A percentile compares a stretch with the other conserved stretches of the same genome.
Conservation (phyloP, 805 yeast species). For the Lachancea lanzarotensis region DNA sequence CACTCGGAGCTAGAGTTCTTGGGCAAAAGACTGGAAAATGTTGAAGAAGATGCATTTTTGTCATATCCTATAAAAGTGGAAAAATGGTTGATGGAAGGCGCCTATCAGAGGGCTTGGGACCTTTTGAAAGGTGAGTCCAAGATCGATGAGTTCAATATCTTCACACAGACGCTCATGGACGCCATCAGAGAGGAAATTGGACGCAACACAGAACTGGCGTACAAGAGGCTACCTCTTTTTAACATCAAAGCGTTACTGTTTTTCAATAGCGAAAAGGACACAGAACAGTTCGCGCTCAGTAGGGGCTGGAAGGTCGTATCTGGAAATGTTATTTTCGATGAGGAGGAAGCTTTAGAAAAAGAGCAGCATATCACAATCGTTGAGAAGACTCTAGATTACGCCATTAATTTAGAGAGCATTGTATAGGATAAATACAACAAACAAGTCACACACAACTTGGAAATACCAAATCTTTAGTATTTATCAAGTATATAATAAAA, state of each 20-base stretch:
- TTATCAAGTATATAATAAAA: not conserved
- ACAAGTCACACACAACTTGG: no score
- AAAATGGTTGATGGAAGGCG: constrained; percentile 93
- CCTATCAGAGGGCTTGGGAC: constrained; percentile 86
- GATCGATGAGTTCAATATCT: constrained; percentile 69
- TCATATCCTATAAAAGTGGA: constrained; percentile 85
- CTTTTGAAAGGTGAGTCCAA: constrained; percentile 40
- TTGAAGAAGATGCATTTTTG: constrained; percentile 63
- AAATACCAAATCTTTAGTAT: not conserved
- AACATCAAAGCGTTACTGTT: constrained; percentile 80
- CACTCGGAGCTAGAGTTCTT: constrained; percentile 83
- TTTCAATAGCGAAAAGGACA: constrained; percentile 50
- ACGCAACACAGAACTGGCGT: constrained; percentile 72
- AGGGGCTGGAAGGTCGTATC: constrained; percentile 52
- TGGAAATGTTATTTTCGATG: constrained; percentile 44
- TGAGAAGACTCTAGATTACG: constrained; percentile 73
- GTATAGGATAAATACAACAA: constrained; percentile 38
- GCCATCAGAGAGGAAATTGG: constrained; percentile 87
- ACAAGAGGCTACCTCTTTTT: constrained; percentile 65
- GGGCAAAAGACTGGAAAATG: constrained; percentile 38
- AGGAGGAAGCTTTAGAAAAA: constrained; percentile 28
- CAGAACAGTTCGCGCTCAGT: constrained; percentile 46
- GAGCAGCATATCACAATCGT: constrained; percentile 43
- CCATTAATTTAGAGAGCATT: constrained; percentile 87
- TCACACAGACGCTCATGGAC: constrained; percentile 65